Evolutionary conservation across 1,284 basidiomycete species (phyloP).

Genomic region (Takashimella koratensis): DNA sequence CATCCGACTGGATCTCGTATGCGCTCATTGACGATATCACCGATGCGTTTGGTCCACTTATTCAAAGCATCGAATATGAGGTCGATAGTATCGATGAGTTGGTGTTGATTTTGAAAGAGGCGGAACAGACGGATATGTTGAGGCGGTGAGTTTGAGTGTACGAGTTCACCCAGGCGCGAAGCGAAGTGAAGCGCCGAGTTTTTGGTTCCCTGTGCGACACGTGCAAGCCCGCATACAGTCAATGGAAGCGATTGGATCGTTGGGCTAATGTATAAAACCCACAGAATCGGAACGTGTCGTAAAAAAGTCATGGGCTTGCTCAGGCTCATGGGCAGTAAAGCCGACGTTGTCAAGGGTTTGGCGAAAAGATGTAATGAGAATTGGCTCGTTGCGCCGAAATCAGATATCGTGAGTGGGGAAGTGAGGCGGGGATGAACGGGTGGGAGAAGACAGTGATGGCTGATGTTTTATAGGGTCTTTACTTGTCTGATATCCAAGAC

Average conservation of each 20-base stretch:
- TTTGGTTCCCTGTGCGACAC: too few relatives aligned
- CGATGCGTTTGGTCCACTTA: conserved; percentile 97
- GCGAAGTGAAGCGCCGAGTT: too few relatives aligned
- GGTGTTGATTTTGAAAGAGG: conserved; percentile 89
- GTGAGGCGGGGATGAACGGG: too few relatives aligned
- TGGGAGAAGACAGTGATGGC: not conserved
- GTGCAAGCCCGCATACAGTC: too few relatives aligned
- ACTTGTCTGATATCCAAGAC: conserved; percentile 92
- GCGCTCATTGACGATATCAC: conserved; percentile 99
- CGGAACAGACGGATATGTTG: conserved; percentile 76
- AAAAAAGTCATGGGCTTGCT: conserved; percentile 99
- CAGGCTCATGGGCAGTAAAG: conserved; percentile 95
- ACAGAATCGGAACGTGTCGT: conserved; percentile 95
- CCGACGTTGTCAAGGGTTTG: conserved; percentile 97
- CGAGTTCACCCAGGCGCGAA: too few relatives aligned
- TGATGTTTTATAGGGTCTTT: conserved; percentile 68
- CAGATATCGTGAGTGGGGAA: conserved; percentile 89
- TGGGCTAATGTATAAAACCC: too few relatives aligned
- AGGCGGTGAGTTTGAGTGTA: conserved; percentile 55
- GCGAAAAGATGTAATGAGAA: conserved; percentile 98
- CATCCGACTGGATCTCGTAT: conserved; percentile 99
- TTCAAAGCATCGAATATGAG: conserved; percentile 98
- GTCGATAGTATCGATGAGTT: conserved; percentile 99
- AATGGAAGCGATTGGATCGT: too few relatives aligned
- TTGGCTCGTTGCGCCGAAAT: conserved; percentile 96